phyloP scores from a whole-genome alignment of 2,329 filamentous ascomycete species.

The Botryotinia calthae region DNA sequence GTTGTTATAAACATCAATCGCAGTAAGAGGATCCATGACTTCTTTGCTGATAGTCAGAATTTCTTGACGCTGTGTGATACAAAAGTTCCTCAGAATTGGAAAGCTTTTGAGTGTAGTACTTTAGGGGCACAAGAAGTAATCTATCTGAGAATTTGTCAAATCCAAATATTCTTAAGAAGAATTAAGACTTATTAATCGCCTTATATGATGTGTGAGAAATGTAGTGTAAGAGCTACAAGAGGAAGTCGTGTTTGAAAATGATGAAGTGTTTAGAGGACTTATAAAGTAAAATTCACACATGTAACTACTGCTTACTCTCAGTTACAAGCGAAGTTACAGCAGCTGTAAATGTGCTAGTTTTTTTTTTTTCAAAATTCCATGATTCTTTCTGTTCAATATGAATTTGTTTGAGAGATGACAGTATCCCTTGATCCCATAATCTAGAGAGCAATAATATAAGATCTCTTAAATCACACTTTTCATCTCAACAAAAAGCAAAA shows the following conservation, averaged over 20 bases:
- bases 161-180: accelerated
- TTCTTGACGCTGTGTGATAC: not conserved
- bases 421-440: not conserved
- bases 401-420: not conserved
- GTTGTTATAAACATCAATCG: not conserved
- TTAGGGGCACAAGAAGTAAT: not conserved
- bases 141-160: not conserved
- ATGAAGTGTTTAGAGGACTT: not conserved
- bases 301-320: not conserved
- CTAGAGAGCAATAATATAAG: not conserved
- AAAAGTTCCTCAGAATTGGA: not conserved
- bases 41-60: not conserved
- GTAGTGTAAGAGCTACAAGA: not conserved
- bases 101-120: not conserved
- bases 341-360: not conserved
- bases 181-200: not conserved
- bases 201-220: not conserved
- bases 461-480: not conserved
- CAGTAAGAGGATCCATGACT: not conserved
- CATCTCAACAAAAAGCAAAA: not conserved
- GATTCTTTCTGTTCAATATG: not conserved
- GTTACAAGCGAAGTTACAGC: too few relatives aligned
- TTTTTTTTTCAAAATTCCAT: not conserved
- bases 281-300: not conserved
- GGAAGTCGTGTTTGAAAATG: not conserved